phyloP scores from a whole-genome alignment of 2,329 filamentous ascomycete genomes.

The Stagonosporopsis cucurbitacearum region DNA sequence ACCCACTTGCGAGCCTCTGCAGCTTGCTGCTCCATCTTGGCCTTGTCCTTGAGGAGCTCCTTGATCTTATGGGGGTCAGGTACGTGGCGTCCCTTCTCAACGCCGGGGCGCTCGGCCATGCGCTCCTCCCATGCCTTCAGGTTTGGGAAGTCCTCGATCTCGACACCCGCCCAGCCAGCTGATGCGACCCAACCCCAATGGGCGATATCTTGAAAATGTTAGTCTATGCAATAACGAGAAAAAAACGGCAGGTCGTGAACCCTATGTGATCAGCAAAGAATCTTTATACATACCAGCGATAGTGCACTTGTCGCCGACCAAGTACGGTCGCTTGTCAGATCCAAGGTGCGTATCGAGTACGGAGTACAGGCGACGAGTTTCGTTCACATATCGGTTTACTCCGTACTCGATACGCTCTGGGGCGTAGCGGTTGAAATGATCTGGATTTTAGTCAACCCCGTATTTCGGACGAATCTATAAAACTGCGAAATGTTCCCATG shows the following conservation, averaged over 20 bases:
- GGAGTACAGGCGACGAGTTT: slow-evolving; percentile 81
- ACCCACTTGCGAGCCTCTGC: slow-evolving; percentile 67
- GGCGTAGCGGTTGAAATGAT: slow-evolving; percentile 84
- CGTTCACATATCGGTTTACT: slow-evolving; percentile 80
- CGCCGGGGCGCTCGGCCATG: slow-evolving; percentile 70
- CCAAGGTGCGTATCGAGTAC: slow-evolving; percentile 75
- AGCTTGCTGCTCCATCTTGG: slow-evolving; percentile 64
- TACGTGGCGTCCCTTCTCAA: slow-evolving; percentile 78
- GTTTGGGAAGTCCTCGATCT: slow-evolving; percentile 76
- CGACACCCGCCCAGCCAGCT: slow-evolving; percentile 66
- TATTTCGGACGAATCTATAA: not conserved
- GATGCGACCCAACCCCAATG: slow-evolving; percentile 78
- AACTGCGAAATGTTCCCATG: not conserved
- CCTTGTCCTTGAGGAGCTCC: slow-evolving; percentile 64
- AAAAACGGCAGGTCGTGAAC: too few relatives aligned
- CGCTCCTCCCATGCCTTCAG: slow-evolving; percentile 79
- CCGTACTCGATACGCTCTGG: slow-evolving; percentile 84
- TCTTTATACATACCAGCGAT: slow-evolving; percentile 44
- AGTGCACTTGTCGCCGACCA: slow-evolving; percentile 70
- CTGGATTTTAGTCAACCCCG: slow-evolving; percentile 43
- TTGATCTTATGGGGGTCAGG: slow-evolving; percentile 68
- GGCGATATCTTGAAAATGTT: slow-evolving; percentile 66
- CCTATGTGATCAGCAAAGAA: too few relatives aligned
- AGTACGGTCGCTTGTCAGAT: slow-evolving; percentile 56
- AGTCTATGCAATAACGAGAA: not conserved